Evolutionary conservation across 345 rosid species (phyloP), one percentile per base, ranked within the genome.

Genomic region (Acer negundo): DNA sequence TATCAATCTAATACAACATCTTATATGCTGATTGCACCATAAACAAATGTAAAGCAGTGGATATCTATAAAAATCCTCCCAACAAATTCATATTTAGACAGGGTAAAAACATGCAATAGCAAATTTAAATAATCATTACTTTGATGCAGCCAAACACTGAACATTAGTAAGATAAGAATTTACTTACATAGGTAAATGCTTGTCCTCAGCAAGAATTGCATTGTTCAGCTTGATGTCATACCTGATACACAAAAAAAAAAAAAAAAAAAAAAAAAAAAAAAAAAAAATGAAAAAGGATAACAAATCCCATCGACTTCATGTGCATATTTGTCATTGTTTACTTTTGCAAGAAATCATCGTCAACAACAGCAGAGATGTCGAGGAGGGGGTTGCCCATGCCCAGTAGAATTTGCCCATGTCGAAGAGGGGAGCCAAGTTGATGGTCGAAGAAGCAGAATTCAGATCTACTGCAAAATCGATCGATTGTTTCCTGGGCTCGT

Each of bases 381-480:
- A 97, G 93, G 61, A 97, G 98, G n/a, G 98, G 99, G 73, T 94
- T 97, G 16, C 99, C 98, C 97, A 97, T 94, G 3, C 99, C 98
- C 78, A 97, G 15, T 3, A 96, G 82, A 75, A 92, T 78, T 19
- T 94, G 87, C n/a, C n/a, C n/a, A 94, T 89, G 92, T 97, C 99
- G 69, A 97, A 92, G 61, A 97, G 98, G n/a, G 98, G 99, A 74
- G 87, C 49, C 26, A 59, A 9, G 42, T 2, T 16, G 61, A 16
- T 55, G 46, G 2, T 20, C 20, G 11, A 38, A 56, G 11, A 38
- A 58, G 31, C 44, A 6, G 35, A 72, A 35, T 38, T 15, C 24
- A 24, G 40, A 73, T 73, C 74, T 31, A 24, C 62, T 22, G 62
- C 15, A 16, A 22, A 58, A 20, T 19, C 19, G 10, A 53, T 17